These are phyloP conservation scores for Euphorbia pulcherrima DNA, from an alignment of 345 rosid genomes.

Conservation along the genomic window DNA sequence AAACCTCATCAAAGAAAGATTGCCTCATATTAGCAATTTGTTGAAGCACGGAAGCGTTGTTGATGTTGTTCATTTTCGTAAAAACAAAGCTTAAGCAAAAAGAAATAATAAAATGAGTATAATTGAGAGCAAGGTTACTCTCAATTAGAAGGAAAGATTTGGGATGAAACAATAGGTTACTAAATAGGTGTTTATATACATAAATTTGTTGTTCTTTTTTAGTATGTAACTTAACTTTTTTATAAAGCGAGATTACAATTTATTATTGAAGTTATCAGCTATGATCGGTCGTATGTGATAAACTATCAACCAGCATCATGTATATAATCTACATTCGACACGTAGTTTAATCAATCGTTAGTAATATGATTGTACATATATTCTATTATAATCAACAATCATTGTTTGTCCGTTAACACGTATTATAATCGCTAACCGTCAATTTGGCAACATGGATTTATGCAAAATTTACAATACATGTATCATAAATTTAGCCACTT, in stretches of 20 bases:
- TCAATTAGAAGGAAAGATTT: slow-evolving; percentile 3
- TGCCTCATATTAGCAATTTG: slow-evolving; percentile 20
- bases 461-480: not conserved
- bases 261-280: not conserved
- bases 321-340: not conserved
- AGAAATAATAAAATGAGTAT: not conserved
- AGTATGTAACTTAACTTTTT: slow-evolving; percentile 3
- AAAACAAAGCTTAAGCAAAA: not conserved
- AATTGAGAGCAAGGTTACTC: not conserved
- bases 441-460: not conserved
- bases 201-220: not conserved
- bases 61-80: slow-evolving; percentile 15
- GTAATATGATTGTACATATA: not conserved
- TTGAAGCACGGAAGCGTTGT: not conserved
- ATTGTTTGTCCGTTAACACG: not conserved
- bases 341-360: not conserved
- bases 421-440: not conserved
- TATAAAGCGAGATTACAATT: not conserved
- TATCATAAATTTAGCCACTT: not conserved
- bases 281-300: not conserved
- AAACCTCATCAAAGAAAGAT: slow-evolving; percentile 33
- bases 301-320: not conserved
- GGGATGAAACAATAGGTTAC: not conserved
- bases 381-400: not conserved
- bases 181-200: slow-evolving; percentile 8